Percentiles rank a stretch among this genome's conserved stretches.
Evolutionary conservation across 306 rosid species (phyloP).

Genomic region (Acacia confusa): DNA sequence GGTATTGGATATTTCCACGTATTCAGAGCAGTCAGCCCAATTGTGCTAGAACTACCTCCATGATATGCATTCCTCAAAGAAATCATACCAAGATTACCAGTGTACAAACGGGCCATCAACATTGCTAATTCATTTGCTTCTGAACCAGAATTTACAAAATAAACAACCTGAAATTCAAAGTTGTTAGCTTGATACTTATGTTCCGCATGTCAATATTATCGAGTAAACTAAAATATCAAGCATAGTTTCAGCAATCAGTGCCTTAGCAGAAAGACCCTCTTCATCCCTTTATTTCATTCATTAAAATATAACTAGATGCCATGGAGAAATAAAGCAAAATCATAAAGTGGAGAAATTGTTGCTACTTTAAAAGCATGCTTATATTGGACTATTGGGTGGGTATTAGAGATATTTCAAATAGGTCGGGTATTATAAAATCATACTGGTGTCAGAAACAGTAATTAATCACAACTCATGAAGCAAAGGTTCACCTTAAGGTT

Average conservation of each 20-base stretch:
- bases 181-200: conserved; percentile 13
- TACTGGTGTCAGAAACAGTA: neutral
- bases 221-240: neutral
- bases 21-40: conserved; percentile 78
- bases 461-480: neutral
- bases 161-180: conserved; percentile 69
- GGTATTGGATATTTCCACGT: conserved; percentile 93
- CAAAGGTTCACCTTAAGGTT: conserved; percentile 50
- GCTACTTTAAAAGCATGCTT: neutral
- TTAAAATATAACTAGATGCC: neutral
- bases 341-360: conserved; percentile 1
- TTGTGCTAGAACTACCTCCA: conserved; percentile 83
- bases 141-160: conserved; percentile 89
- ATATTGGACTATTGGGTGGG: neutral
- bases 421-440: neutral
- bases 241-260: conserved; percentile 11
- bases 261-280: neutral
- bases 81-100: conserved; percentile 83
- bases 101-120: conserved; percentile 91
- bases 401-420: conserved; percentile 4
- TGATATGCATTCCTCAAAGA: conserved; percentile 91
- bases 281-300: neutral
- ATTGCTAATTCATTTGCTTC: conserved; percentile 94
- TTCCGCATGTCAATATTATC: conserved; percentile 13
- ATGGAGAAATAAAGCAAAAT: conserved; percentile 4